Evolutionary conservation across 2,329 filamentous ascomycete genomes (phyloP), one percentile per base, ranked within the genome.

Genomic region (Penicillium vulpinum): DNA sequence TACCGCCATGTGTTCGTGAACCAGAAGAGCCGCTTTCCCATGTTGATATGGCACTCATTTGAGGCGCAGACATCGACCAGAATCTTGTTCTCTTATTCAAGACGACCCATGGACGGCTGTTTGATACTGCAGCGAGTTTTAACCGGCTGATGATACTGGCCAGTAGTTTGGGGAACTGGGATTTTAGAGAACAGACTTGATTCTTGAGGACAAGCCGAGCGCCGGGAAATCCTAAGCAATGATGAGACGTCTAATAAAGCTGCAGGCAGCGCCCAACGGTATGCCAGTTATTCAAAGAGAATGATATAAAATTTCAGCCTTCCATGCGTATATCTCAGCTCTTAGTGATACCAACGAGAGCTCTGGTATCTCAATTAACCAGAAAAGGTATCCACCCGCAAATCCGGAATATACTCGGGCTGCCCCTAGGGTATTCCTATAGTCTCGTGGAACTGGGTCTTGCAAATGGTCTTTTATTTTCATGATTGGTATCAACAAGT

Each of bases 401-500:
- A n/a, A 46, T 35, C 18, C 5, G 21, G 15, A 13, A 24, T 33
- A 33, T 33, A 33, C 8, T 5, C 8, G 4, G 2, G 2, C 11
- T 5, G 5, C 24, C n/a, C n/a, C n/a, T n/a, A 29, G 18, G n/a
- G 18, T 44, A 38, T 35, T 54, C 41, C 33, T 43, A 26, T 16
- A 13, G n/a, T 43, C 24, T 43, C 45, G 21, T 31, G 24, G 21
- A 33, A 38, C 18, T 36, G 54, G 46, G 44, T 66, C 66, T 65
- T 59, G 62, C 64, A 61, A 66, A 69, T 56, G 62, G 63, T 70
- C 67, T 70, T 73, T 71, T 73, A 72, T 74, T 73, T 72, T 73
- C 71, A 71, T 73, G 62, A 70, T 69, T 73, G 71, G 71, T 74
- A 74, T 74, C 71, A 72, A 74, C 71, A 73, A 60, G 63, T 66